Conservation (phyloP, 225 moss, liverwort and hornwort genomes). For the Lunularia cruciata region DNA sequence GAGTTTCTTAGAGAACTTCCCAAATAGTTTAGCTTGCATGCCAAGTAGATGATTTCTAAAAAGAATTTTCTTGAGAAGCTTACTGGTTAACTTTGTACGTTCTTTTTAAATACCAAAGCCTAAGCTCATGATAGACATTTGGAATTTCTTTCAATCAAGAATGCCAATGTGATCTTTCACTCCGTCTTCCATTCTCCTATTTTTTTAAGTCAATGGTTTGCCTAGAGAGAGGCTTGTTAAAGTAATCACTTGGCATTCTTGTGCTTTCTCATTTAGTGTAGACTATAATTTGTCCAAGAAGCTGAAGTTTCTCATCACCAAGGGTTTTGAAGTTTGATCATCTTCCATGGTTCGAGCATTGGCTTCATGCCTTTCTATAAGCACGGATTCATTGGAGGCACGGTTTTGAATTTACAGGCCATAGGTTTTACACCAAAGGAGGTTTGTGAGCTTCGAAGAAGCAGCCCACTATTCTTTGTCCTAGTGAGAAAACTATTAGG, state of each 20-base stretch:
- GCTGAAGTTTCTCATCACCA: conserved; percentile 32
- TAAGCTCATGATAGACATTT: too few relatives aligned
- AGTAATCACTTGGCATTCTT: conserved; percentile 37
- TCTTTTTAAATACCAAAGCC: too few relatives aligned
- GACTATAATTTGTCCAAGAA: conserved; percentile 35
- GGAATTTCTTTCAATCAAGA: too few relatives aligned
- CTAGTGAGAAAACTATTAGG: conserved; percentile 42
- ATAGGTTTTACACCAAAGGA: conserved; percentile 35
- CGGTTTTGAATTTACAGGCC: conserved; percentile 39
- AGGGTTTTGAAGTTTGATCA: conserved; percentile 35
- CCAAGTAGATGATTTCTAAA: too few relatives aligned
- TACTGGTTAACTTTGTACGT: too few relatives aligned
- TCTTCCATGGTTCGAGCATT: conserved; percentile 35
- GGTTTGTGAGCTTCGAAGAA: conserved; percentile 30
- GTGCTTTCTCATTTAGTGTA: conserved; percentile 40
- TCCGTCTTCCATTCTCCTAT: too few relatives aligned
- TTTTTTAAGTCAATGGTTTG: conserved; percentile 32
- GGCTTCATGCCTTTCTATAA: conserved; percentile 36
- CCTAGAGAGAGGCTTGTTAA: conserved; percentile 40
- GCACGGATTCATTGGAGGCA: conserved; percentile 30
- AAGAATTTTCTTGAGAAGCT: too few relatives aligned
- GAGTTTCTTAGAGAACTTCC: too few relatives aligned
- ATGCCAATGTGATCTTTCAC: too few relatives aligned
- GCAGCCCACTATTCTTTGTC: conserved; percentile 51
- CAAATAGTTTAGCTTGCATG: too few relatives aligned